Conservation (phyloP, 352 stramenopile genomes). For the Phytophthora brassicae region DNA sequence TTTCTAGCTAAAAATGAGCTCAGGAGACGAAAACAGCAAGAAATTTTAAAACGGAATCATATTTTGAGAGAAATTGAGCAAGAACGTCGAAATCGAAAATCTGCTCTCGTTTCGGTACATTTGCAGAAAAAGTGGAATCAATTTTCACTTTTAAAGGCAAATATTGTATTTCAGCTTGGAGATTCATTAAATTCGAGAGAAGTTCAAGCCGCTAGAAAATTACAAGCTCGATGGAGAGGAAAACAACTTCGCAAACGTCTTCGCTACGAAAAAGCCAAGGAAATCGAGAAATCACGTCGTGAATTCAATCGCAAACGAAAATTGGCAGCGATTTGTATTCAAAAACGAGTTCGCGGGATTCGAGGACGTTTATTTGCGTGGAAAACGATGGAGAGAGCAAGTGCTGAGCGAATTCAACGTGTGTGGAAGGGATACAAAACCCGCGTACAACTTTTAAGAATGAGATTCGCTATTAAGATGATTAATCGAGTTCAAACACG, state of each 20-base stretch:
- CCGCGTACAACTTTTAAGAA: slow-evolving; percentile 43
- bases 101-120: slow-evolving; percentile 13
- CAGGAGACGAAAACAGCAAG: background rate
- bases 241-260: slow-evolving; percentile 40
- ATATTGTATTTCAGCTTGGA: background rate
- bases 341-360: slow-evolving; percentile 58
- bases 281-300: slow-evolving; percentile 37
- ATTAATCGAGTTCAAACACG: slow-evolving; percentile 52
- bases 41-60: slow-evolving; percentile 20
- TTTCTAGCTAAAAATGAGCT: slow-evolving; percentile 31
- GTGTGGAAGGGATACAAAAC: slow-evolving; percentile 57
- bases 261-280: slow-evolving; percentile 41
- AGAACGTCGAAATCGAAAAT: slow-evolving; percentile 19
- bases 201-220: slow-evolving; percentile 33
- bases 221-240: slow-evolving; percentile 62
- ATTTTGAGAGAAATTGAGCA: slow-evolving; percentile 29
- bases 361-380: slow-evolving; percentile 44
- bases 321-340: slow-evolving; percentile 51
- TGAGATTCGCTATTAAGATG: slow-evolving; percentile 43
- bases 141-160: slow-evolving; percentile 14
- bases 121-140: slow-evolving; percentile 35
- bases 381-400: slow-evolving; percentile 39
- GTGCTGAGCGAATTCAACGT: slow-evolving; percentile 51
- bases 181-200: slow-evolving; percentile 18
- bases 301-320: slow-evolving; percentile 30